Percentiles rank a stretch among this genome's conserved stretches.
Conservation (phyloP, 805 yeast genomes). For the Suhomyces vadensis region DNA sequence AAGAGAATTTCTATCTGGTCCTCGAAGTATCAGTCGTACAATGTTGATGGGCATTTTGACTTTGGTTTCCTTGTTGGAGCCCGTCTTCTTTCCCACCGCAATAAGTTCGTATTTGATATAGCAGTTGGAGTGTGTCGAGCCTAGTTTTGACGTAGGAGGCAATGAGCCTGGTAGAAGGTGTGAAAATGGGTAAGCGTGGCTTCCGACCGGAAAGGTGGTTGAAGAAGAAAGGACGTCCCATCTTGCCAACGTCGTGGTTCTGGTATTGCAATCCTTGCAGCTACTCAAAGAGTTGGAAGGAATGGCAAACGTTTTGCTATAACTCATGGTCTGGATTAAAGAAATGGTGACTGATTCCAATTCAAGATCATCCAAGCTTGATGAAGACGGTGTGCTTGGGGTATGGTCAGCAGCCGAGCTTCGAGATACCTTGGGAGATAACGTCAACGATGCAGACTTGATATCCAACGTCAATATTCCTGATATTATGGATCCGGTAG, state of each 20-base stretch:
- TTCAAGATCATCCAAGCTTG: slow-evolving; percentile 43
- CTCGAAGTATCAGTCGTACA: slow-evolving; percentile 73
- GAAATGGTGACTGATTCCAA: slow-evolving; percentile 61
- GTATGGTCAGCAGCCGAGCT: background rate
- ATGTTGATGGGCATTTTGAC: slow-evolving; percentile 68
- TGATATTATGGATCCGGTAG: slow-evolving; percentile 82
- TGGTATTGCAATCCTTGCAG: slow-evolving; percentile 60
- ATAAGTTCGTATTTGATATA: slow-evolving; percentile 71
- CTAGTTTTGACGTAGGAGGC: slow-evolving; percentile 77
- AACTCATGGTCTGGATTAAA: slow-evolving; percentile 69
- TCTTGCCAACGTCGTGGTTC: slow-evolving; percentile 64
- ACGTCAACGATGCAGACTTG: slow-evolving; percentile 6
- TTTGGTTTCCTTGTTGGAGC: slow-evolving; percentile 24
- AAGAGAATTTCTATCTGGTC: slow-evolving; percentile 81
- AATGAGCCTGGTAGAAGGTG: slow-evolving; percentile 84
- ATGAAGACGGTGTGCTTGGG: slow-evolving; percentile 13
- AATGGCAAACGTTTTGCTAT: slow-evolving; percentile 65
- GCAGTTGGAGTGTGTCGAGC: slow-evolving; percentile 48
- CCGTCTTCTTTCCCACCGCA: slow-evolving; percentile 49
- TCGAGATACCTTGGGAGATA: slow-evolving; percentile 3
- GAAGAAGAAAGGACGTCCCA: slow-evolving; percentile 80
- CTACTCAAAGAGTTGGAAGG: slow-evolving; percentile 46
- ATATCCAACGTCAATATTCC: slow-evolving; percentile 66
- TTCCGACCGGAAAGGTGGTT: slow-evolving; percentile 60
- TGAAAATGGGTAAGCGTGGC: slow-evolving; percentile 89